Evolutionary conservation across 371 early-diverging fungal species (phyloP), one percentile per base, ranked within the genome.

Genomic region (Haplosporangium sp.): DNA sequence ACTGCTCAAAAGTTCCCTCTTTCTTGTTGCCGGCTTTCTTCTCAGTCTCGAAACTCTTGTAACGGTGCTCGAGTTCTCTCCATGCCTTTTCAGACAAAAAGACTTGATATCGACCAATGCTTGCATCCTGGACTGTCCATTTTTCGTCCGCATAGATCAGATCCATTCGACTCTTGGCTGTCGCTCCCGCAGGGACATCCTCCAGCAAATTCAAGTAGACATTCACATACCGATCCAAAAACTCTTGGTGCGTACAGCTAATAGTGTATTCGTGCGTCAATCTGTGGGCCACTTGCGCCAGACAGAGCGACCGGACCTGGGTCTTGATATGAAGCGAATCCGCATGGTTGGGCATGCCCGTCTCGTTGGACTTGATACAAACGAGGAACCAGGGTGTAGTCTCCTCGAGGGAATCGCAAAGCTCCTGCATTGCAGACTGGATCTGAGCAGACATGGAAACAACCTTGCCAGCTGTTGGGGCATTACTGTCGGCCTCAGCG

Each of bases 381-480:
- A 95, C 85, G 57, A 97, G 81, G 69, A 93, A 93, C 93, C 97
- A 97, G 16, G 94, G 84, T 51, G 91, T 89, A 0, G 97, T 95
- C 61, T 94, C 94, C 59, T 90, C 89, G 41, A 97, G 81, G 8
- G 95, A 88, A 37, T 90, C 90, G 11, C 95, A 83, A 9, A 97
- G 83, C 67, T 94, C 94, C 54, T 91, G 88, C 51, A 96, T 75
- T 3, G 94, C 88, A 10, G 87, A 85, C 61, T 92, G 91, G 69
- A 94, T 86, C 82, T 95, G 92, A n/a, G 88, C 82, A 1, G 86
- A 83, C 16, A 91, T 71, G n/a, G 86, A 86, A 1, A 82, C 73
- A 8, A 86, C 84, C 70, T 85, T 86, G 64, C 80, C 77, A 7
- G 73, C 64, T 12, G 70, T 48, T 23, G 66, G 51, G 16, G 55